phyloP scores from a whole-genome alignment of 1,284 basidiomycete species.

The Pyrrhoderma noxium region DNA sequence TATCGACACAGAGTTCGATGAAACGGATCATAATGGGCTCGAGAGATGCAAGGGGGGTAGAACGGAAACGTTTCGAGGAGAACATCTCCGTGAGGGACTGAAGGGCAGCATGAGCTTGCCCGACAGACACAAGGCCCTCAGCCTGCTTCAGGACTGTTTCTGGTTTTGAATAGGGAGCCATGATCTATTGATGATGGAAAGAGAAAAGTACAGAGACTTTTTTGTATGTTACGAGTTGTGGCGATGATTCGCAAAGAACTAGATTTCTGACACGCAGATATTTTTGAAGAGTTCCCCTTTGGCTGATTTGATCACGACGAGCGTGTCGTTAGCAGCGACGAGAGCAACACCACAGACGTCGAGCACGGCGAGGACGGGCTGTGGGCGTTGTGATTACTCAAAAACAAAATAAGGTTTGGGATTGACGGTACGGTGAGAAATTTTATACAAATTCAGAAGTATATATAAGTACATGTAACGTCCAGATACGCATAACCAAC shows the following conservation, averaged over 20 bases:
- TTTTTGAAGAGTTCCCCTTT: neutral
- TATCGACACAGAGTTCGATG: conserved; percentile 93
- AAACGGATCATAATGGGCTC: conserved; percentile 95
- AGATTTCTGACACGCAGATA: neutral
- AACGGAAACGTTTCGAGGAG: conserved; percentile 89
- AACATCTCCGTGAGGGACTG: conserved; percentile 91
- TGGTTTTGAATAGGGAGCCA: conserved; percentile 88
- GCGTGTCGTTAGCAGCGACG: neutral
- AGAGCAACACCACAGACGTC: neutral
- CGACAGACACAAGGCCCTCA: conserved; percentile 86
- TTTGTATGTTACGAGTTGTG: neutral
- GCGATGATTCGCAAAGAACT: neutral
- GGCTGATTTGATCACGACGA: neutral
- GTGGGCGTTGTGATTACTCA: conserved; percentile 7
- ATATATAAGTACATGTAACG: too few relatives aligned
- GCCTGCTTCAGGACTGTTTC: conserved; percentile 90
- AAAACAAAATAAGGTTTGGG: conserved; percentile 13
- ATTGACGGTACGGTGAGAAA: too few relatives aligned
- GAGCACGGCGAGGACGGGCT: conserved; percentile 2
- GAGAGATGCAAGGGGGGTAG: conserved; percentile 81
- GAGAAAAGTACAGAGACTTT: conserved; percentile 11
- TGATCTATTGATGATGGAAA: conserved; percentile 25
- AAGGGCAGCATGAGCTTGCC: conserved; percentile 82
- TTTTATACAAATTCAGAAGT: too few relatives aligned
- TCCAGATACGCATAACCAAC: too few relatives aligned